Percentiles rank a stretch among this genome's conserved stretches.
Conservation (phyloP, 108 stramenopile species). For the Cyclotella baltica region DNA sequence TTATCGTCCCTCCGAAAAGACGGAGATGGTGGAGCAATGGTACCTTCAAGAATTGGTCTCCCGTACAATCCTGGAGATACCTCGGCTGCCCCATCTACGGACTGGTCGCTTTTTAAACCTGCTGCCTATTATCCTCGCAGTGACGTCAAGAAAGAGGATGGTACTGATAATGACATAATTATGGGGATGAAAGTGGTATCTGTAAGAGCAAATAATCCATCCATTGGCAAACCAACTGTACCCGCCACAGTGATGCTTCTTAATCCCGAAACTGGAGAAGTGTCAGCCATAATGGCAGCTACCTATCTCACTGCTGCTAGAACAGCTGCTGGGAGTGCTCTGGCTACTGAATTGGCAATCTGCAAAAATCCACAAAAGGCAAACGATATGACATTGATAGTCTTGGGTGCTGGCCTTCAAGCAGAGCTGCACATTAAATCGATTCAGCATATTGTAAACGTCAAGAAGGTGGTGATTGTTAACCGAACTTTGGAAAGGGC, state of each 20-base stretch:
- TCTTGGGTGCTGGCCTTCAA: conserved; percentile 87
- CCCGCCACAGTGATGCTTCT: conserved; percentile 79
- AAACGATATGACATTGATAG: conserved; percentile 54
- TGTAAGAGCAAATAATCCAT: conserved; percentile 67
- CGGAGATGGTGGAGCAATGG: conserved; percentile 52
- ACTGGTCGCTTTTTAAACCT: conserved; percentile 88
- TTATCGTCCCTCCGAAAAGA: conserved; percentile 53
- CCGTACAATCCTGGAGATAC: conserved; percentile 43
- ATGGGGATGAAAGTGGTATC: conserved; percentile 85
- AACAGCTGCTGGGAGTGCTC: conserved; percentile 80
- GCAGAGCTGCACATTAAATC: conserved; percentile 77
- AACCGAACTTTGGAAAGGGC: conserved; percentile 74
- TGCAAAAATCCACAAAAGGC: conserved; percentile 20
- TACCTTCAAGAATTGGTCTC: conserved; percentile 69
- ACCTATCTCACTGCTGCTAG: conserved; percentile 87
- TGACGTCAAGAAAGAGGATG: background rate
- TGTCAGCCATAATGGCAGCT: conserved; percentile 66
- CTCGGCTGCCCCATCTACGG: conserved; percentile 35
- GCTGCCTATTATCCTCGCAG: conserved; percentile 63
- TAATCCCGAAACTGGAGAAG: conserved; percentile 72
- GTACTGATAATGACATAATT: conserved; percentile 3
- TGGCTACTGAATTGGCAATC: conserved; percentile 63
- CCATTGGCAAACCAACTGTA: conserved; percentile 67
- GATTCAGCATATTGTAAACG: conserved; percentile 58
- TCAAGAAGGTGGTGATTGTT: conserved; percentile 68